Evolutionary conservation across 169 alveolate species (phyloP).

Genomic region (Babesia ovis): DNA sequence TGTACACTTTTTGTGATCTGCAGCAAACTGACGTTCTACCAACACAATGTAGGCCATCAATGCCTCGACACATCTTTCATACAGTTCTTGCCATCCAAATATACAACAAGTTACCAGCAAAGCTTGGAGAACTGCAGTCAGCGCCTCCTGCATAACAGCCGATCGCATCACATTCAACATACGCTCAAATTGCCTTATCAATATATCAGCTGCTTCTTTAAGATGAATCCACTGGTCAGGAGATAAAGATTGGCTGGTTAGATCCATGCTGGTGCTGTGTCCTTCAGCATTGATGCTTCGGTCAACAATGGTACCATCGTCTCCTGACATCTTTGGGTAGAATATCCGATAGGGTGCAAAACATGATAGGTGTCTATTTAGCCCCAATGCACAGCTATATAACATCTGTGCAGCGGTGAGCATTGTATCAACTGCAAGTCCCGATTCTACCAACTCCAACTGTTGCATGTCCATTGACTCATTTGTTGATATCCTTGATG

Average conservation of each 20-base stretch:
- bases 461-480: slow-evolving; percentile 28
- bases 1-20: slow-evolving; percentile 1
- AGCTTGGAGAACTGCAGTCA: slow-evolving; percentile 16
- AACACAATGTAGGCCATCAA: background rate
- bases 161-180: slow-evolving; percentile 27
- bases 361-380: background rate
- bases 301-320: background rate
- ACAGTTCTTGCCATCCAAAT: slow-evolving; percentile 11
- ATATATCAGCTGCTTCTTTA: slow-evolving; percentile 15
- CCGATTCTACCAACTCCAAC: slow-evolving; percentile 25
- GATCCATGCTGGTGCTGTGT: background rate
- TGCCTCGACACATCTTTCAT: slow-evolving; percentile 7
- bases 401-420: slow-evolving; percentile 25
- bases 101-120: slow-evolving; percentile 14
- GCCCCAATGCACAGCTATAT: slow-evolving; percentile 18
- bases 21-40: slow-evolving; percentile 4
- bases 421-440: slow-evolving; percentile 11
- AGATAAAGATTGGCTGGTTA: background rate
- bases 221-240: background rate
- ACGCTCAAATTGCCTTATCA: slow-evolving; percentile 37
- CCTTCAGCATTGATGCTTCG: background rate
- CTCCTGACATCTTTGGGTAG: slow-evolving; percentile 27
- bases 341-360: slow-evolving; percentile 31
- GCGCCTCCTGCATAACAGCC: slow-evolving; percentile 30
- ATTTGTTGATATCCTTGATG: background rate